Percentiles rank a stretch among this genome's conserved stretches.
Evolutionary conservation across 2,329 filamentous ascomycete genomes (phyloP).

Genomic region (Scedosporium boydii): DNA sequence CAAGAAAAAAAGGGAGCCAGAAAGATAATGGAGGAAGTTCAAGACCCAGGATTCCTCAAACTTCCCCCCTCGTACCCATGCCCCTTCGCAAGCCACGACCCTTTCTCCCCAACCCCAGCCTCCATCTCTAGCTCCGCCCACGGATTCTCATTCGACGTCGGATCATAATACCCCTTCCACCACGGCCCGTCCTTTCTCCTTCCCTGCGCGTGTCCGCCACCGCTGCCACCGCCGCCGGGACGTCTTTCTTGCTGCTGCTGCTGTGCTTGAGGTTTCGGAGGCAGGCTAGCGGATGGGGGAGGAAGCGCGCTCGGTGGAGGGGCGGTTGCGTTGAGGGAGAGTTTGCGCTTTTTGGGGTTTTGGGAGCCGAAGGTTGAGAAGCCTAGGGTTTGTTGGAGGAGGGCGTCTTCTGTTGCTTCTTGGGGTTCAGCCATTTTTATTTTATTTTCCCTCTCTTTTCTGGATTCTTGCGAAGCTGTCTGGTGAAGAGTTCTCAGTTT

Average conservation of each 20-base stretch:
- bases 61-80: background rate
- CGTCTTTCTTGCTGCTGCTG: conserved; percentile 8
- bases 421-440: background rate
- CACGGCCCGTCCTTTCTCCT: conserved; percentile 26
- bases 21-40: background rate
- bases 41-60: background rate
- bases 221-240: conserved; percentile 3
- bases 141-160: conserved; percentile 61
- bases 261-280: conserved; percentile 8
- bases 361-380: conserved; percentile 61
- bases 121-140: conserved; percentile 51
- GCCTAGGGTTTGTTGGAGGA: conserved; percentile 54
- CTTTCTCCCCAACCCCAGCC: conserved; percentile 31
- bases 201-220: background rate
- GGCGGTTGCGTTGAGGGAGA: background rate
- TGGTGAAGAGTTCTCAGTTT: background rate
- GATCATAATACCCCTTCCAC: conserved; percentile 61
- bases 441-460: background rate
- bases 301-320: background rate
- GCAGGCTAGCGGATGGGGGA: conserved; percentile 6
- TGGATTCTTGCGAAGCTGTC: background rate
- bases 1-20: background rate
- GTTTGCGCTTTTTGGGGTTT: conserved; percentile 54
- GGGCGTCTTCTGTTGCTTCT: conserved; percentile 42
- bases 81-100: conserved; percentile 31